Evolutionary conservation across 2,329 filamentous ascomycete genomes (phyloP), one percentile per base, ranked within the genome.

Genomic region (Talaromyces sp.): DNA sequence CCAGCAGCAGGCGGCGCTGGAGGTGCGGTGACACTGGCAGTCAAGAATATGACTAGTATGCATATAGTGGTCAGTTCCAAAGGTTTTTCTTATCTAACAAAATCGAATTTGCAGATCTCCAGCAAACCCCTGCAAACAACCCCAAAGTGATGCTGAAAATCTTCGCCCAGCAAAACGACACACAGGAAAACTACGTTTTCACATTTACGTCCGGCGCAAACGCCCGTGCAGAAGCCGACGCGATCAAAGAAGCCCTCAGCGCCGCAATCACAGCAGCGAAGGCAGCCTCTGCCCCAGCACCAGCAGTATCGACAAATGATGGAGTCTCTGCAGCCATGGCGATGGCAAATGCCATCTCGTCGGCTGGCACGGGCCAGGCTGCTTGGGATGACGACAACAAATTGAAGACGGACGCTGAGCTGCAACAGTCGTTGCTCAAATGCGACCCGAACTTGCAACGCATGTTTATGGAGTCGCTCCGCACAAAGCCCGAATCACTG

Each of bases 131-230:
- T 13, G 91, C 91, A 62, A 87, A 82, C n/a, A 87, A 86, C 38
- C 81, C 91, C 19, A 97, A 96, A 81, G 92, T 96, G 58, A 96
- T 96, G 83, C 84, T 98, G 62, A 96, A 95, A 75, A 88, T 99
- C 59, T 90, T 97, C 67, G 89, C 89, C 64, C 89, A 92, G 72
- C 77, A 84, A 17, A 67, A 71, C 3, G 67, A 68, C 11, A 68
- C 62, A 6, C 64, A 69, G 3, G 79, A 90, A 19, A 85, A 87
- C 58, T 91, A 96, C 72, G 85, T 93, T 55, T 97, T 99, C 74
- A 88, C 90, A 65, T 98, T 99, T 77, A 96, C 91, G 61, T 91
- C 91, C 2, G 76, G 84, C 13, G 78, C 83, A 24, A 85, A 89
- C 66, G 90, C 93, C 52, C 87, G 93, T 65, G 80, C 85, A 32